Evolutionary conservation across 768 basidiomycete species (phyloP), one percentile per base, ranked within the genome.

Genomic region (Ramaria sp.): DNA sequence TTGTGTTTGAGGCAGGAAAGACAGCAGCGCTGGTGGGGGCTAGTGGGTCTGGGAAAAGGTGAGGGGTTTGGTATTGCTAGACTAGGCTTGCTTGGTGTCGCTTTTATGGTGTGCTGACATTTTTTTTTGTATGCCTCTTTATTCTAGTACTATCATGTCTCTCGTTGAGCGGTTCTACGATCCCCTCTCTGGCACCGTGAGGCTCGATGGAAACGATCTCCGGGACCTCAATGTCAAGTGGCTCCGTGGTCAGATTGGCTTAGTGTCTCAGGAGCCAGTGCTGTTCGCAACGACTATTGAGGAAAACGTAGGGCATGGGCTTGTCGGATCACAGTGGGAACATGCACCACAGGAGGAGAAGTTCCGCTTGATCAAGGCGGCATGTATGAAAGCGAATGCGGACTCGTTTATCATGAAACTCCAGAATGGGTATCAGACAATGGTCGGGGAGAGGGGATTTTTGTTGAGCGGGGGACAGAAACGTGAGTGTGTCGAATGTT

Each of bases 91-190:
- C n/a, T n/a, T n/a, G n/a, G n/a, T n/a, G n/a, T n/a, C n/a, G n/a
- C n/a, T n/a, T n/a, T n/a, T n/a, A n/a, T n/a, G n/a, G n/a, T n/a
- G n/a, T n/a, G n/a, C n/a, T n/a, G n/a, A n/a, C n/a, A n/a, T n/a
- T n/a, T n/a, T n/a, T n/a, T n/a, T n/a, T n/a, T n/a, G n/a, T n/a
- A n/a, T n/a, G n/a, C n/a, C n/a, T n/a, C n/a, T n/a, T n/a, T n/a
- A n/a, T n/a, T n/a, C n/a, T n/a, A 55, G 53, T 38, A 88, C 87
- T 5, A 68, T 89, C 50, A 75, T 92, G 30, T 78, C 82, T 20
- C 77, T 93, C 13, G 79, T 91, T 39, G 90, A 93, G 65, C 78
- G 91, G 3, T 94, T 93, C 71, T 94, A 94, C 62, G 91, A 95
- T 63, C 87, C 91, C 2, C 67, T 73, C 0, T 67, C 69, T 0